Evolutionary conservation across 139 green algal genomes (phyloP), one percentile per base, ranked within the genome.

Genomic region (Volvox africanus): DNA sequence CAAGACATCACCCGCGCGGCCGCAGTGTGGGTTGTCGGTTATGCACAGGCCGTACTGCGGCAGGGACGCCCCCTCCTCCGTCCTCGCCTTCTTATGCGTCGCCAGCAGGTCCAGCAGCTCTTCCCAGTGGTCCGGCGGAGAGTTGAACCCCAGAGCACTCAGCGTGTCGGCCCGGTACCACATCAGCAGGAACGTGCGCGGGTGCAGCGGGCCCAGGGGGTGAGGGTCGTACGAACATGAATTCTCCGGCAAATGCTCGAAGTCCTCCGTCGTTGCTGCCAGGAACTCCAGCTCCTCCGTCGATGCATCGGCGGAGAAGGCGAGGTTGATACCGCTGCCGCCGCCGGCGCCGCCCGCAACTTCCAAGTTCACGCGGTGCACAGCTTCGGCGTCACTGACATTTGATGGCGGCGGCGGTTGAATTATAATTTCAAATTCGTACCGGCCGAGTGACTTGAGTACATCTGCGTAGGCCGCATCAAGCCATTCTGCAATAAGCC

Each of bases 11-110:
- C 82, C 82, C 22, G 77, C 22, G 32, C 82, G 82, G 20, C 82
- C 82, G 65, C 82, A 88, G 65, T 62, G 32, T 17, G 65, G 6
- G 32, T 88, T 12, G 1, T 65, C 61, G 20, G 82, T 88, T 65
- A 88, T 79, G 82, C 82, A 88, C 13, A 88, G 62, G n/a, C 82
- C 82, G 65, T 88, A 79, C 33, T 24, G 35, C 11, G 82, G 82
- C 21, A 88, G 65, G 30, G 21, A 62, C 6, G 22, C 28, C 61
- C 50, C 13, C 30, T 9, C 18, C n/a, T 24, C 24, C 13, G 18
- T 35, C 1, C 32, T 35, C 75, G 67, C 85, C 0, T 26, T 68
- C 44, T 69, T 71, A 28, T 89, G 85, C n/a, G 85, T 36, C 44
- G n/a, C 6, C 32, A 89, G 85, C 69, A 82, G 37, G 28, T 20